Conservation (phyloP, 1,139 yeast species). For the Kodamaea suecica region DNA sequence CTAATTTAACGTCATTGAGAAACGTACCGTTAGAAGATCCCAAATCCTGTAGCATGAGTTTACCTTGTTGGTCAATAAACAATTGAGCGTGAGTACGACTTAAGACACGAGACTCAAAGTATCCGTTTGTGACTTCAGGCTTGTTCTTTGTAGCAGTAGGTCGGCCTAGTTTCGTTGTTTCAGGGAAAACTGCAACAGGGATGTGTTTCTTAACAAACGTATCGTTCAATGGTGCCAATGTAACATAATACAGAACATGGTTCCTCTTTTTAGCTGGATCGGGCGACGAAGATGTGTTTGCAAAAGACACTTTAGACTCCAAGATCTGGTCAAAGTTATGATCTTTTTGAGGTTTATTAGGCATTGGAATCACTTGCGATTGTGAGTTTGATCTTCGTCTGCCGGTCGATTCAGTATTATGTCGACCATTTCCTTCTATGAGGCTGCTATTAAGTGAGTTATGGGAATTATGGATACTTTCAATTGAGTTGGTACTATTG, state of each 20-base stretch:
- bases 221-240: slow-evolving; percentile 71
- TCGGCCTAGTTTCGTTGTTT: slow-evolving; percentile 81
- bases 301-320: not conserved
- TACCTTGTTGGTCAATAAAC: slow-evolving; percentile 66
- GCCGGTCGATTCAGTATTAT: slow-evolving; percentile 11
- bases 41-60: slow-evolving; percentile 75
- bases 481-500: not conserved
- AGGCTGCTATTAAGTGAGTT: not conserved
- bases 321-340: not conserved
- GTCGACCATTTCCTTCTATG: not conserved
- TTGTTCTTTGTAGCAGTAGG: slow-evolving; percentile 73
- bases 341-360: slow-evolving; percentile 7
- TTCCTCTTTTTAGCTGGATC: slow-evolving; percentile 26
- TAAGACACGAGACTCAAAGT: slow-evolving; percentile 88
- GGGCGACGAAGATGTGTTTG: slow-evolving; percentile 5
- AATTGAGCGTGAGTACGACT: slow-evolving; percentile 93
- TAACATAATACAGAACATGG: slow-evolving; percentile 51
- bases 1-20: slow-evolving; percentile 70
- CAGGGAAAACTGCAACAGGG: slow-evolving; percentile 78
- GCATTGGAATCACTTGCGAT: slow-evolving; percentile 27
- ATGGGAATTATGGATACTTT: not conserved
- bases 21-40: slow-evolving; percentile 95
- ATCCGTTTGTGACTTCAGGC: slow-evolving; percentile 83
- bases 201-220: slow-evolving; percentile 80
- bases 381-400: slow-evolving; percentile 41